These are phyloP conservation scores for Citrus medica DNA, from an alignment of 345 rosid genomes.

Conservation along the genomic window DNA sequence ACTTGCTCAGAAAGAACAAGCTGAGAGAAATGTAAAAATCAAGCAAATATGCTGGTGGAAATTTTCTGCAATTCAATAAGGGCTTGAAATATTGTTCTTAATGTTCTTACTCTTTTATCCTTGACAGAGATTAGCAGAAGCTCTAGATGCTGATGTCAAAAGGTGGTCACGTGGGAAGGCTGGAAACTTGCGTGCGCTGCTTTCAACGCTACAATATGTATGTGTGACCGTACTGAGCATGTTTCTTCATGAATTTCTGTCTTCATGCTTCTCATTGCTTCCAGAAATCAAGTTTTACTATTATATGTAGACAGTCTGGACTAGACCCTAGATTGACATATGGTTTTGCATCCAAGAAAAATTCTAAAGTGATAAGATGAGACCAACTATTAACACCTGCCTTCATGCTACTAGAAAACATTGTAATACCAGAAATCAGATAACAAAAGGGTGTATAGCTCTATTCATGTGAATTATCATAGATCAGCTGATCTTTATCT, in stretches of 20 bases:
- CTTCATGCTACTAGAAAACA: neutral
- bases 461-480: neutral
- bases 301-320: neutral
- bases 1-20: slow-evolving; percentile 82
- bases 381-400: neutral
- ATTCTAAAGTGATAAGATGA: neutral
- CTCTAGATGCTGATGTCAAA: slow-evolving; percentile 82
- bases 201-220: slow-evolving; percentile 95
- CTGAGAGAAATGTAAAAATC: slow-evolving; percentile 76
- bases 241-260: neutral
- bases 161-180: slow-evolving; percentile 94
- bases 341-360: neutral
- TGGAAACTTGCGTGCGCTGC: slow-evolving; percentile 83
- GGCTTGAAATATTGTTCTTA: slow-evolving; percentile 12
- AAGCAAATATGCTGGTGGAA: neutral
- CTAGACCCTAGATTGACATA: neutral
- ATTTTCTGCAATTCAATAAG: neutral
- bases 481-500: neutral
- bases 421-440: neutral
- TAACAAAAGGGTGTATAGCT: neutral
- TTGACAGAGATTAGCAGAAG: slow-evolving; percentile 70
- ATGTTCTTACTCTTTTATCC: slow-evolving; percentile 13
- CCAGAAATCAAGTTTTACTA: neutral
- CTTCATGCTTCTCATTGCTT: neutral
- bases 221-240: neutral